Evolutionary conservation across 345 rosid genomes (phyloP).

Genomic region (Geranium rotundifolium): DNA sequence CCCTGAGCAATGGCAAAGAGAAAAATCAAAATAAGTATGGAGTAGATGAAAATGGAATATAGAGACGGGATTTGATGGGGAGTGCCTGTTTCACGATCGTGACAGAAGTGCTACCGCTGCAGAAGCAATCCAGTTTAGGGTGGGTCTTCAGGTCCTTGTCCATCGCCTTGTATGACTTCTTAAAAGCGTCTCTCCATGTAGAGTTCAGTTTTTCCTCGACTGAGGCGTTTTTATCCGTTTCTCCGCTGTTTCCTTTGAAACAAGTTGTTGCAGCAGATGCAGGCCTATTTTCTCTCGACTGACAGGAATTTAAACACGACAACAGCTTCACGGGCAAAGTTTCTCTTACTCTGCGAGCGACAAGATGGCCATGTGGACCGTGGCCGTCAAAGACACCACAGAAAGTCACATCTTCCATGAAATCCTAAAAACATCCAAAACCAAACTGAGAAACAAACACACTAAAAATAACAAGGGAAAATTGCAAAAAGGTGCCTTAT

Average conservation of each 20-base stretch:
- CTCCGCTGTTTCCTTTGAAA: constrained; percentile 37
- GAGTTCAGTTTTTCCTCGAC: constrained; percentile 12
- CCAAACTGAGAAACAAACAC: constrained; percentile 3
- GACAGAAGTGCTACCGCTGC: constrained; percentile 96
- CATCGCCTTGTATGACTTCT: constrained; percentile 88
- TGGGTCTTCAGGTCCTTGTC: constrained; percentile 91
- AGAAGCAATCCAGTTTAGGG: constrained; percentile 94
- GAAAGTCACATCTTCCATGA: constrained; percentile 75
- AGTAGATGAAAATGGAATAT: neutral
- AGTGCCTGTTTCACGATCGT: constrained; percentile 75
- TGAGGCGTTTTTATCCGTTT: constrained; percentile 38
- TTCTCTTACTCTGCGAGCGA: constrained; percentile 93
- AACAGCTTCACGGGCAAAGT: constrained; percentile 68
- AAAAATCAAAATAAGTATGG: neutral
- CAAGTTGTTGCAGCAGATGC: constrained; percentile 26
- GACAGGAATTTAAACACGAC: constrained; percentile 43
- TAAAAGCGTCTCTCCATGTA: constrained; percentile 82
- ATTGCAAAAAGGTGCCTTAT: too few relatives aligned
- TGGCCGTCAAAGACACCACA: constrained; percentile 99
- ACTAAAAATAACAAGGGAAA: constrained; percentile 4
- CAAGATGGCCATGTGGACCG: constrained; percentile 98
- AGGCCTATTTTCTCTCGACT: constrained; percentile 39
- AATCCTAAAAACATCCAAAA: constrained; percentile 53
- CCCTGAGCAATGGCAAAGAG: constrained; percentile 39
- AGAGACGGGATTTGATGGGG: neutral